These are phyloP conservation scores for Suillus fuscotomentosus DNA, from an alignment of 768 basidiomycete genomes.

Conservation along the genomic window DNA sequence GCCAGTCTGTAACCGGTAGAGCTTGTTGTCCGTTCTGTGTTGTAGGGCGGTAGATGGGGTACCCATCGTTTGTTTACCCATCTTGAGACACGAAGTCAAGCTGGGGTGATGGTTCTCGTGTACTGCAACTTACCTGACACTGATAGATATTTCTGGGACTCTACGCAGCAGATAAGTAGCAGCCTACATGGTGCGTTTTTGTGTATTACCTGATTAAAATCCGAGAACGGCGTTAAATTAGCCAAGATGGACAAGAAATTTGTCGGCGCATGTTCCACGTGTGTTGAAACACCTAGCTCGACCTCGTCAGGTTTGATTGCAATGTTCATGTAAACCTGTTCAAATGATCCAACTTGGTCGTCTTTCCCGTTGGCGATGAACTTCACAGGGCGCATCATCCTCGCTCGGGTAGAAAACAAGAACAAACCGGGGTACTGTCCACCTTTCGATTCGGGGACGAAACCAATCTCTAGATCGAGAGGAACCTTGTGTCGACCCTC, in stretches of 20 bases:
- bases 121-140: slow-evolving; percentile 63
- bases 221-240: slow-evolving; percentile 97
- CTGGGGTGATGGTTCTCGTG: not conserved
- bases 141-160: slow-evolving; percentile 92
- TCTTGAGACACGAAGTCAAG: slow-evolving; percentile 44
- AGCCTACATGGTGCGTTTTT: not conserved
- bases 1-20: slow-evolving; percentile 93
- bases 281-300: slow-evolving; percentile 70
- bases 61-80: slow-evolving; percentile 99
- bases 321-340: slow-evolving; percentile 99
- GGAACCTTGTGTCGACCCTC: slow-evolving; percentile 80
- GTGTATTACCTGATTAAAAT: slow-evolving; percentile 86
- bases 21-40: slow-evolving; percentile 97
- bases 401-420: slow-evolving; percentile 79
- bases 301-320: slow-evolving; percentile 90
- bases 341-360: slow-evolving; percentile 94
- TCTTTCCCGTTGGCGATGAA: slow-evolving; percentile 81
- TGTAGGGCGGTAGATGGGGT: slow-evolving; percentile 90
- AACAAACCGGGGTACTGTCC: slow-evolving; percentile 97
- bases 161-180: slow-evolving; percentile 33
- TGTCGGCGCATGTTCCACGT: slow-evolving; percentile 93
- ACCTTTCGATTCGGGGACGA: slow-evolving; percentile 83
- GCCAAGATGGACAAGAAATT: slow-evolving; percentile 96
- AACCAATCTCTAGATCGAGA: slow-evolving; percentile 91
- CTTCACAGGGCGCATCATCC: slow-evolving; percentile 99